Base-by-base conservation (phyloP, 2,329 filamentous ascomycete species). In the Penicillium sp. region DNA sequence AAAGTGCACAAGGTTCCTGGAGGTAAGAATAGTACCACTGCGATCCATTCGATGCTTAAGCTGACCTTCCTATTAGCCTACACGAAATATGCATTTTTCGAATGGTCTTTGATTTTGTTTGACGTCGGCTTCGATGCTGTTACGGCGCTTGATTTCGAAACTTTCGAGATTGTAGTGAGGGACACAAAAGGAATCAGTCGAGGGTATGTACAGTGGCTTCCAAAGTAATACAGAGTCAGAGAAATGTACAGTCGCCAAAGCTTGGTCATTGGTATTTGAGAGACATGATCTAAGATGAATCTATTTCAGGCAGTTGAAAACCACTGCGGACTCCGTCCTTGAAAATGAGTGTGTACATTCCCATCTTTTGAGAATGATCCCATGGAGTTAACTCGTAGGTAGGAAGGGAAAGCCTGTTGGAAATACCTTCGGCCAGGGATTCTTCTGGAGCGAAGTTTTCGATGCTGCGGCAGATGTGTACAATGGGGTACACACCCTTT, bases 201-300 rank as follows among this genome's bases (percentile, higher is more conserved):
- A 91, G 93, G 94, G 95, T 99, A 99, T 87, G 95, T 99, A 82
- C 88, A 89, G 82, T 90, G 90, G 90, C 93, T 97, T 86, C 94
- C 94, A 71, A 92, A 88, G 83, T 97, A 93, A 86, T 82, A 82
- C 66, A 60, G 58, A 62, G 64, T 62, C 67, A 69, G 58, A 62
- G 54, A 84, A 86, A 81, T 82, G 84, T 83, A 84, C 76, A 79
- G 76, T 77, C 74, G 74, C 73, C 73, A 71, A 71, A 70, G 63
- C 67, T 72, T 62, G 66, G 71, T 78, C 76, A 74, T 76, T 78
- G 76, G 64, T 66, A 67, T 65, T 72, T 73, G 68, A 69, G 71
- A 74, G 63, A 66, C 67, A 63, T 71, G 67, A 69, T 76, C 78
- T 76, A 76, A 78, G 64, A 56, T 66, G 68, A 57, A 58, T 30